Evolutionary conservation across 768 basidiomycete species (phyloP), one percentile per base, ranked within the genome.

Genomic region (Agaricus bisporus): DNA sequence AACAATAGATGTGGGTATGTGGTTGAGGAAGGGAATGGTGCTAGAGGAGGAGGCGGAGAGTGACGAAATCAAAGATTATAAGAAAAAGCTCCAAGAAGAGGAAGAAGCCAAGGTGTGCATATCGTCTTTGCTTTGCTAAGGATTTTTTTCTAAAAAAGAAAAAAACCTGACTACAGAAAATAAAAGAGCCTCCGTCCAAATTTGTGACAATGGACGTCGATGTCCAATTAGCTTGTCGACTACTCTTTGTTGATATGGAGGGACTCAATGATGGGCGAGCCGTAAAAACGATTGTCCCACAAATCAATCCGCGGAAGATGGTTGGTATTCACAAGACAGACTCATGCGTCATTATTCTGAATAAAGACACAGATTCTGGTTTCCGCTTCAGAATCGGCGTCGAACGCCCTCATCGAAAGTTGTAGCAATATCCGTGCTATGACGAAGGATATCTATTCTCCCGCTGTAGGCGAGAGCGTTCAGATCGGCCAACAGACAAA

Each of bases 261-360:
- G 97, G 97, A 28, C 71, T 95, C 49, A 95, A 95, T 61, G 97
- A 99, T 61, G 95, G 95, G 1, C 89, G 95, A 56, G 94, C 97
- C 0, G 86, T 97, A 56, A 98, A 98, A 68, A 94, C 90, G 0
- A 97, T 99, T 58, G 86, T 98, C 4, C 91, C 95, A 3, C 91
- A 97, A 73, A 84, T 99, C 56, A 94, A 95, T 63, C 97, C 97
- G 28, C 80, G 97, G 17, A 95, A 94, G 75, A 85, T 98, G 83
- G 95, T 94, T 51, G 42, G 75, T 70, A 18, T 1, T 10, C 25
- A 26, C 29, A 12, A n/a, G 12, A 39, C 28, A 15, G 14, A 6
- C 8, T 32, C 25, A 28, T 5, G 41, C 15, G 50, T 39, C 25
- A 36, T 22, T 32, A 25, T 25, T 17, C 48, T 58, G 15, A 61